These are phyloP conservation scores for Boletus bicolor DNA, from an alignment of 768 basidiomycete genomes.

Conservation along the genomic window DNA sequence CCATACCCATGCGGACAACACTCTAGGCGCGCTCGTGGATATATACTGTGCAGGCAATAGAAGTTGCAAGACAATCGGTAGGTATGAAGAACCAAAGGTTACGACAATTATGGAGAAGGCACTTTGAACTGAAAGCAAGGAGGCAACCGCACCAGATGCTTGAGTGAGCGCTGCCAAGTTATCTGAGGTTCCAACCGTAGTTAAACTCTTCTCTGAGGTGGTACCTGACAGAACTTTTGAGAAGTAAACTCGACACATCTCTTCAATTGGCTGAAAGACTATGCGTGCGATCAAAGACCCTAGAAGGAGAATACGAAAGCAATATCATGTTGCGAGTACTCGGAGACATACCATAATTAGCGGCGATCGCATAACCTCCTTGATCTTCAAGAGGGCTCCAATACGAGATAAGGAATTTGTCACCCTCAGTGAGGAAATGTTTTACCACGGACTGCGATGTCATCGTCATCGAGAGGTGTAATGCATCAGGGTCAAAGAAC, in stretches of 20 bases:
- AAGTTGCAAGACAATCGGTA: constrained; percentile 63
- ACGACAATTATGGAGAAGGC: constrained; percentile 66
- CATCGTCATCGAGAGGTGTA: constrained; percentile 75
- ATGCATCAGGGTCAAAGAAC: constrained; percentile 45
- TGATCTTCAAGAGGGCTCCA: constrained; percentile 84
- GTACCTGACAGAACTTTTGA: constrained; percentile 53
- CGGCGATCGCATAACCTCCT: constrained; percentile 92
- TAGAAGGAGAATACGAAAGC: constrained; percentile 29
- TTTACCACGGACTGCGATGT: constrained; percentile 88
- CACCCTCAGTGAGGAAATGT: constrained; percentile 93
- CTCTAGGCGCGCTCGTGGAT: constrained; percentile 72
- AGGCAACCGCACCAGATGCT: constrained; percentile 51
- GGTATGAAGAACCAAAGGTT: constrained; percentile 72
- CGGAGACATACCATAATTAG: constrained; percentile 77
- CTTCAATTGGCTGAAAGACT: constrained; percentile 93
- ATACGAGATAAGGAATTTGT: constrained; percentile 83
- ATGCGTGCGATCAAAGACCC: constrained; percentile 92
- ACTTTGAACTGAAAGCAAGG: constrained; percentile 64
- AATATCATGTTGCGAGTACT: neutral
- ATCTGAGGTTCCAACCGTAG: neutral
- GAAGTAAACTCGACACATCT: constrained; percentile 86
- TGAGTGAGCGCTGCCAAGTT: constrained; percentile 26
- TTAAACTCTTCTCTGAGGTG: constrained; percentile 2
- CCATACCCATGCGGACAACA: constrained; percentile 77
- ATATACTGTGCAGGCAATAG: constrained; percentile 71